A percentile compares a stretch with the other conserved stretches of the same genome.
phyloP scores from a whole-genome alignment of 495 filamentous ascomycete genomes.

The Chaetomium fimeti region DNA sequence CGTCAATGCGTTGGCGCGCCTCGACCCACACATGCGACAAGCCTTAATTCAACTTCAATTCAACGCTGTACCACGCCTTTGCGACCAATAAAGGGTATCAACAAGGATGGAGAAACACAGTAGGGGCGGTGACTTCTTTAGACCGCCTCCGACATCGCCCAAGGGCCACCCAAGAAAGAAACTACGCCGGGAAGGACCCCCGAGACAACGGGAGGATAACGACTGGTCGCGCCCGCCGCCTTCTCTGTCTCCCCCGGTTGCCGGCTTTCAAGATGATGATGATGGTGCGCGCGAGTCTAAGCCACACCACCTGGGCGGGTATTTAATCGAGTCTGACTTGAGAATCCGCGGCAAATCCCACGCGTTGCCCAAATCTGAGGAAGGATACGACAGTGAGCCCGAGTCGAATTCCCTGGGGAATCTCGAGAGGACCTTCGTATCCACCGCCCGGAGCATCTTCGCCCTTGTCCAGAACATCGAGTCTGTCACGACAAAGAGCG shows the following conservation, averaged over 20 bases:
- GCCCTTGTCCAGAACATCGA: neutral
- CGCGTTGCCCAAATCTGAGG: neutral
- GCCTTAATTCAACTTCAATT: no score
- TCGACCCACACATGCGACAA: no score
- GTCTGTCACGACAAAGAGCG: neutral
- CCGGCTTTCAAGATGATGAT: neutral
- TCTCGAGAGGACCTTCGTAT: neutral
- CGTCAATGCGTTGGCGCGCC: no score
- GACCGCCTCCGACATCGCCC: slow-evolving; percentile 5
- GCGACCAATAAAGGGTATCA: neutral
- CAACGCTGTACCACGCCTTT: no score
- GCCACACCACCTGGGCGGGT: neutral
- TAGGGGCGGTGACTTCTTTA: neutral
- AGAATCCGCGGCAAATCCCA: slow-evolving; percentile 1
- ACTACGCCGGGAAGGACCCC: neutral
- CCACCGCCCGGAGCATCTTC: neutral
- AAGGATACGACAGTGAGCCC: neutral
- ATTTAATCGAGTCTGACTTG: neutral
- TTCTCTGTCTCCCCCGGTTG: neutral
- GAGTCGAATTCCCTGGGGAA: neutral
- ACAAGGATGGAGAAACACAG: no score
- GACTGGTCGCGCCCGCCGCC: neutral
- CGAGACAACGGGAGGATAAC: neutral
- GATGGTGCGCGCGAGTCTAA: neutral
- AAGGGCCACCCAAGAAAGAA: slow-evolving; percentile 5